Conservation (phyloP, 345 rosid species). For the Rhodomyrtus tomentosa region DNA sequence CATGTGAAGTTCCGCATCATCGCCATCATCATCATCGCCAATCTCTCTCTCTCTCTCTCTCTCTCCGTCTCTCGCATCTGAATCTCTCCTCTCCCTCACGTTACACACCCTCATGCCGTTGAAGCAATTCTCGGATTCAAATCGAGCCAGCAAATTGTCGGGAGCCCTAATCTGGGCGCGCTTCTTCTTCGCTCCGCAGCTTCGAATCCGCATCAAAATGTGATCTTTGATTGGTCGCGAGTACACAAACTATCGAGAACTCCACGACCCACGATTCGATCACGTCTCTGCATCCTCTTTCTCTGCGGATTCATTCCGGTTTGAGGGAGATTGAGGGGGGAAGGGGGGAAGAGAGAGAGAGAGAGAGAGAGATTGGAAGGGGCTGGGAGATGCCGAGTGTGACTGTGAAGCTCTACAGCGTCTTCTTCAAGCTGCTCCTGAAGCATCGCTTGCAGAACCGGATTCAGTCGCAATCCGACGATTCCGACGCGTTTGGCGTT, state of each 20-base stretch:
- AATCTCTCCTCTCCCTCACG: background rate
- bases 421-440: slow-evolving; percentile 83
- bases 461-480: slow-evolving; percentile 42
- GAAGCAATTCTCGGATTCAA: background rate
- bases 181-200: background rate
- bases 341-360: background rate
- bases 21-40: background rate
- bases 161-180: background rate
- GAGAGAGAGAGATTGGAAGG: background rate
- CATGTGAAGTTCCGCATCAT: background rate
- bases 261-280: background rate
- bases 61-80: background rate
- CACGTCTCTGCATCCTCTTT: background rate
- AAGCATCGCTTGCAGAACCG: slow-evolving; percentile 76
- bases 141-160: background rate
- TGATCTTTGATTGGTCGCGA: background rate
- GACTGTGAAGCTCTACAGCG: slow-evolving; percentile 77
- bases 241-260: background rate
- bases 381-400: slow-evolving; percentile 73
- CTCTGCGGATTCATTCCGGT: background rate
- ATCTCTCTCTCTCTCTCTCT: background rate
- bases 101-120: background rate
- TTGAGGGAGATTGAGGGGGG: background rate
- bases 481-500: slow-evolving; percentile 47
- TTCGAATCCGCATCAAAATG: background rate